Percentiles rank a stretch among this genome's conserved stretches.
Evolutionary conservation across 2,329 filamentous ascomycete species (phyloP).

Genomic region (Torrubiellomyces zombiae): DNA sequence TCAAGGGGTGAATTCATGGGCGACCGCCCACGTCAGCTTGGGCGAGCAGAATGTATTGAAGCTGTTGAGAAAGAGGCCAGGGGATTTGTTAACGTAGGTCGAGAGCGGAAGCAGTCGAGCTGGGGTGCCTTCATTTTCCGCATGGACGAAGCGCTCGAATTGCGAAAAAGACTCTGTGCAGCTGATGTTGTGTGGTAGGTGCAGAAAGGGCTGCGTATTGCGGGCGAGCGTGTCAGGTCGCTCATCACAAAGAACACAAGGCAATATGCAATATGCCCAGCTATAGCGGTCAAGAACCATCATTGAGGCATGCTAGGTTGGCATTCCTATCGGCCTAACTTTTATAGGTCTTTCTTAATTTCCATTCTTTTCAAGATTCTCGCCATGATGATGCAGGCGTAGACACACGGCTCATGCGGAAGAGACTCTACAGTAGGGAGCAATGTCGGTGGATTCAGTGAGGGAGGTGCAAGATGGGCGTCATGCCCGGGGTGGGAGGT

Average conservation of each 20-base stretch:
- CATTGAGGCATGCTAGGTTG: no score
- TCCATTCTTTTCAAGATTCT: no score
- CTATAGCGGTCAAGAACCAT: conserved; percentile 2
- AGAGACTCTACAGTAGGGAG: no score
- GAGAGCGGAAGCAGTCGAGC: conserved; percentile 1
- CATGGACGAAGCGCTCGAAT: conserved; percentile 3
- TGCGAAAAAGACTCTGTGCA: conserved; percentile 4
- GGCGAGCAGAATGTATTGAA: conserved; percentile 16
- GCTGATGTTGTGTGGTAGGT: conserved; percentile 6
- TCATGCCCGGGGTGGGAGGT: no score
- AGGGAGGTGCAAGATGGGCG: no score
- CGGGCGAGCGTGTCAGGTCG: conserved; percentile 4
- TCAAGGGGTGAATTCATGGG: conserved; percentile 17
- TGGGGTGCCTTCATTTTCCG: conserved; percentile 1
- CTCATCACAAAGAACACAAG: conserved; percentile 7
- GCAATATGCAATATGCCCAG: conserved; percentile 3
- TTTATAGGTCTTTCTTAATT: no score
- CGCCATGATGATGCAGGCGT: no score
- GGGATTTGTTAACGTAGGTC: conserved; percentile 10
- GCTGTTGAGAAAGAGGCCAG: conserved; percentile 14
- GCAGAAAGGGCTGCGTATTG: conserved; percentile 5
- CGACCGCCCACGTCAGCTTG: conserved; percentile 13
- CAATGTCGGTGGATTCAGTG: no score
- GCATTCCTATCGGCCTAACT: no score
- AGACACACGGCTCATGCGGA: no score